phyloP scores from a whole-genome alignment of 2,329 filamentous ascomycete species.

The Tothia fuscella region DNA sequence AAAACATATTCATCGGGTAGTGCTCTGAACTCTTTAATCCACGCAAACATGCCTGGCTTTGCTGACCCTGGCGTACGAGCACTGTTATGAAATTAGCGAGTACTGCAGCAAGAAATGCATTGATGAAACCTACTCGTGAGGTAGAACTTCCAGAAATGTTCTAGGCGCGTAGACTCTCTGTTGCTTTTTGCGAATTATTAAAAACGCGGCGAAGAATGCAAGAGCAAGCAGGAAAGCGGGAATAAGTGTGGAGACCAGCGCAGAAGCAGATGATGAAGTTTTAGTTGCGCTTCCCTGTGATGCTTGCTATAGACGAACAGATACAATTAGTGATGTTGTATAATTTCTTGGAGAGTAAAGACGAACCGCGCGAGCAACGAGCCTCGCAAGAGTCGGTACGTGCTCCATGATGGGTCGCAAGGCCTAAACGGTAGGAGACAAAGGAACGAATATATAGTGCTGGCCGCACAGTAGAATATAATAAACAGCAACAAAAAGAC shows the following conservation, averaged over 20 bases:
- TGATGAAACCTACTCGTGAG: constrained; percentile 7
- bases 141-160: constrained; percentile 17
- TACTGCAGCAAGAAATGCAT: constrained; percentile 9
- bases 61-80: constrained; percentile 12
- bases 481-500: no score
- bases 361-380: no score
- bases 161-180: constrained; percentile 46
- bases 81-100: no score
- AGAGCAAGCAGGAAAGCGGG: constrained; percentile 39
- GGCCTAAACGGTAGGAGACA: no score
- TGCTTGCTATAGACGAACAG: no score
- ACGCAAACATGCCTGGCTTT: constrained; percentile 24
- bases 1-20: constrained; percentile 66
- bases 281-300: background rate
- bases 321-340: no score
- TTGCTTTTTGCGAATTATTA: constrained; percentile 36
- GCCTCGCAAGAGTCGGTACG: no score
- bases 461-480: no score
- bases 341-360: no score
- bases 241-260: constrained; percentile 38
- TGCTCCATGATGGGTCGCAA: no score
- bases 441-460: no score
- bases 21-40: constrained; percentile 37
- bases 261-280: constrained; percentile 24
- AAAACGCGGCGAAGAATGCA: constrained; percentile 41